These are phyloP conservation scores for Suhomyces maxii DNA, from an alignment of 1,139 yeast species.

Conservation along the genomic window DNA sequence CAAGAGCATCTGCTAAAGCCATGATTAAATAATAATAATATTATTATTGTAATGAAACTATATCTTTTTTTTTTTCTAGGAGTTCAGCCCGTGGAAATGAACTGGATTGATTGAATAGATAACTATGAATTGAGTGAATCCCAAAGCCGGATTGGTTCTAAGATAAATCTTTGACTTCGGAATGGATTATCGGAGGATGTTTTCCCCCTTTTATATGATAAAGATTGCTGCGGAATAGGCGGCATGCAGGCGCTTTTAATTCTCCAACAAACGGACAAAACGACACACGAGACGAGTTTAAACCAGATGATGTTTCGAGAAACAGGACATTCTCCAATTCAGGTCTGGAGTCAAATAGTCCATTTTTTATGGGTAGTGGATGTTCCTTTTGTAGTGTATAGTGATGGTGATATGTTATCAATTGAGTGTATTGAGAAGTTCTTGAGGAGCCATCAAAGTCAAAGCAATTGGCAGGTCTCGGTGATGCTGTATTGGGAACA, in stretches of 20 bases:
- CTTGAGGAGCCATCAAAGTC: too few species aligned
- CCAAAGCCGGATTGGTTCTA: not conserved
- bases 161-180: not conserved
- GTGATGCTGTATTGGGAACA: not conserved
- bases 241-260: not conserved
- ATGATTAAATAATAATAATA: not conserved
- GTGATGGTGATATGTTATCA: too few species aligned
- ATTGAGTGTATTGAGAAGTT: too few species aligned
- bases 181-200: not conserved
- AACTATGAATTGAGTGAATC: not conserved
- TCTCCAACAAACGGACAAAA: not conserved
- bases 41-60: too few species aligned
- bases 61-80: too few species aligned
- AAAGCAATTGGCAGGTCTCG: not conserved
- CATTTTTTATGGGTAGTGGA: too few species aligned
- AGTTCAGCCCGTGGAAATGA: too few species aligned
- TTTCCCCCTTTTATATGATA: not conserved
- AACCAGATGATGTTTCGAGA: too few species aligned
- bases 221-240: not conserved
- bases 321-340: too few species aligned
- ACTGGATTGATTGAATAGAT: not conserved
- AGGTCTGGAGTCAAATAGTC: too few species aligned
- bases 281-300: too few species aligned
- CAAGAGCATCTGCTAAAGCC: constrained; percentile 29
- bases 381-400: too few species aligned